phyloP scores from a whole-genome alignment of 768 basidiomycete species.

The Podaxis rugospora region DNA sequence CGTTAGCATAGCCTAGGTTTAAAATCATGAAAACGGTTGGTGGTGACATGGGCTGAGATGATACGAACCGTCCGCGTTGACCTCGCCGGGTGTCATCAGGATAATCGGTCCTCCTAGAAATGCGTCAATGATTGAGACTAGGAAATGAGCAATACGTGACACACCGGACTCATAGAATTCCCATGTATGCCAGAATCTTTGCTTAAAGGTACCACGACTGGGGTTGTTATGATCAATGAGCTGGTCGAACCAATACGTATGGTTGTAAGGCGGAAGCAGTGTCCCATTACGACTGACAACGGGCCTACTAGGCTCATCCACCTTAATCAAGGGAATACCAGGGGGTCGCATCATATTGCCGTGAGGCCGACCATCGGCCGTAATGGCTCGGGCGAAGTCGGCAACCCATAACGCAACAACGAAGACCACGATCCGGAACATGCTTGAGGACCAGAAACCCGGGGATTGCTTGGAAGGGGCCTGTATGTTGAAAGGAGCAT shows the following conservation, averaged over 20 bases:
- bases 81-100: slow-evolving; percentile 64
- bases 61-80: slow-evolving; percentile 43
- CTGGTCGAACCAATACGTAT: slow-evolving; percentile 53
- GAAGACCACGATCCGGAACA: slow-evolving; percentile 20
- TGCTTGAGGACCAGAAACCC: slow-evolving; percentile 10
- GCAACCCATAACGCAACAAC: slow-evolving; percentile 16
- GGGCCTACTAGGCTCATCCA: slow-evolving; percentile 24
- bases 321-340: slow-evolving; percentile 28
- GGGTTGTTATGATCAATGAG: slow-evolving; percentile 52
- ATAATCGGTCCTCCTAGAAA: slow-evolving; percentile 54
- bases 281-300: slow-evolving; percentile 42
- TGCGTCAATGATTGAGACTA: background rate
- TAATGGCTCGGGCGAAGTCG: slow-evolving; percentile 19
- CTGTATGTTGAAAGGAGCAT: background rate
- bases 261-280: slow-evolving; percentile 38
- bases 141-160: slow-evolving; percentile 3
- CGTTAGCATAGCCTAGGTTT: slow-evolving; percentile 31
- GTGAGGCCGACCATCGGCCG: slow-evolving; percentile 33
- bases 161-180: slow-evolving; percentile 58
- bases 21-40: background rate
- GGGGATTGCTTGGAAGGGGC: background rate
- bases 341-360: slow-evolving; percentile 38
- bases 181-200: slow-evolving; percentile 68
- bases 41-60: background rate
- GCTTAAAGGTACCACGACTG: slow-evolving; percentile 69